Base-by-base conservation (phyloP, 768 basidiomycete species). In the Russula abietina region DNA sequence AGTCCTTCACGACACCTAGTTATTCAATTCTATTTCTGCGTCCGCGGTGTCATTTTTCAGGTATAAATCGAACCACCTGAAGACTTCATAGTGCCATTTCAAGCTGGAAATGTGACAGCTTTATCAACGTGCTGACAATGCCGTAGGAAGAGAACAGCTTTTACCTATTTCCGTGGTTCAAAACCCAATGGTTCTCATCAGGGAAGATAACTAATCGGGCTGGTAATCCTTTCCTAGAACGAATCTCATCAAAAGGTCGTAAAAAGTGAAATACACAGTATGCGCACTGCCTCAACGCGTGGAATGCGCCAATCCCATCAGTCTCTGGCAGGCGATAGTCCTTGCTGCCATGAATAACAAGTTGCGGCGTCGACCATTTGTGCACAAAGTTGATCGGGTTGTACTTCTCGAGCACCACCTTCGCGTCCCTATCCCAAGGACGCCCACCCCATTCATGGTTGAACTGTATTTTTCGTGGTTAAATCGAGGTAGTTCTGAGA, bases 31-130 rank as follows among this genome's bases (percentile, higher is more conserved):
- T 45, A n/a, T 16, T 19, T 60, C 55, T 24, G 51, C n/a, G 3
- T 60, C 57, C 56, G 38, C 60, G 2, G 59, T 52, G 30, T 58
- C 67, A 43, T 69, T 66, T 38, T 83, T 85, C 14, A 87, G 78
- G 68, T 80, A 90, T 69, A 83, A 74, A 60, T 88, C 83, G 65
- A 97, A 87, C 93, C 93, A 98, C 63, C 83, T 80, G 76, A 99
- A 88, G 14, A 98, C 88, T 72, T 99, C 96, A 67, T 89, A 79
- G 75, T 98, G 92, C 96, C 96, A 98, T 72, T 93, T 93, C 72
- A 96, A 75, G 71, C 91, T 89, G 46, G 16, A 50, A 53, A 14
- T 26, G 36, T 22, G 54, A 16, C 19, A 43, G 36, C n/a, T 60
- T 22, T n/a, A 45, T 11, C 45, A 45, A 46, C 19, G 32, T 19